These are phyloP conservation scores for Pichia nakasei DNA, from an alignment of 805 yeast genomes.

Conservation along the genomic window DNA sequence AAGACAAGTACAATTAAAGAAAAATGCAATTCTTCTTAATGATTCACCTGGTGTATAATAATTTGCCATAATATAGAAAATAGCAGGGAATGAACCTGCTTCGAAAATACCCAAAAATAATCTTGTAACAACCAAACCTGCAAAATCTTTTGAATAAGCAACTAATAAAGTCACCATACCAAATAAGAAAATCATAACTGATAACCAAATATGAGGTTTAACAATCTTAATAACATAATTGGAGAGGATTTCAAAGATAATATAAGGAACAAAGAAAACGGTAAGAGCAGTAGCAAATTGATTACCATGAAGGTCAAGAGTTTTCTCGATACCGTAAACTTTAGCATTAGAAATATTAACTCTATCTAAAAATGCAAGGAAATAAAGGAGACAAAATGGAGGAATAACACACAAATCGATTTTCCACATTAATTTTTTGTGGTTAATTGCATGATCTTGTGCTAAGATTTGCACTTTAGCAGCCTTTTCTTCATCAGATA, in stretches of 20 bases:
- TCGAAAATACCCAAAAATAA: constrained; percentile 61
- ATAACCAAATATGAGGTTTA: constrained; percentile 58
- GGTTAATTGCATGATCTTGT: constrained; percentile 39
- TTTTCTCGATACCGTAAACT: constrained; percentile 55
- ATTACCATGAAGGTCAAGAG: constrained; percentile 44
- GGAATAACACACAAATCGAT: constrained; percentile 65
- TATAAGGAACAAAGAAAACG: constrained; percentile 64
- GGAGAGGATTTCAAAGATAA: constrained; percentile 57
- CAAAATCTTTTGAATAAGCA: constrained; percentile 53
- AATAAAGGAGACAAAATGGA: constrained; percentile 64
- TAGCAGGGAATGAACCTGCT: constrained; percentile 67
- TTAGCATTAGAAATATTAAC: constrained; percentile 78
- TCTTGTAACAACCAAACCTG: constrained; percentile 52
- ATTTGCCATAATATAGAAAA: constrained; percentile 59
- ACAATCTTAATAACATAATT: constrained; percentile 51
- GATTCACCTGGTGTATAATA: constrained; percentile 60
- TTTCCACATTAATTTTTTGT: constrained; percentile 50
- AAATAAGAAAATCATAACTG: constrained; percentile 47
- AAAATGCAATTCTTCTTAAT: constrained; percentile 57
- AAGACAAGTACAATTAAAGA: constrained; percentile 61
- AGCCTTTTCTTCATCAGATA: constrained; percentile 8
- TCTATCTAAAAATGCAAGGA: constrained; percentile 71
- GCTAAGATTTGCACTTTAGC: constrained; percentile 30
- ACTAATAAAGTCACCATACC: constrained; percentile 57
- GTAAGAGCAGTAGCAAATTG: constrained; percentile 60